Base-by-base conservation (phyloP, 345 rosid genomes). In the Lepidium aucheri region DNA sequence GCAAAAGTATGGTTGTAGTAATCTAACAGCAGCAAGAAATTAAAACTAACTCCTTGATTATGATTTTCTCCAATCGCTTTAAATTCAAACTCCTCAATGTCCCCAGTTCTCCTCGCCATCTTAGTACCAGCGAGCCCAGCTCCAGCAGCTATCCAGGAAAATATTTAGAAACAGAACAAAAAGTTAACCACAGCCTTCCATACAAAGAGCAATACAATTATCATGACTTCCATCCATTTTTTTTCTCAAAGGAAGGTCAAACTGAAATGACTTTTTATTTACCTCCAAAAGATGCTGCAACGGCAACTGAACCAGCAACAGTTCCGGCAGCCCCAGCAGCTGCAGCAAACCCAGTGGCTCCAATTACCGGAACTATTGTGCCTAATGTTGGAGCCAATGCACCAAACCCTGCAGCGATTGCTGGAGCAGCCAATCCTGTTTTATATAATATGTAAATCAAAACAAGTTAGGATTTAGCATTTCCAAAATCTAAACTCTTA, bases 211-310 rank as follows among this genome's bases (percentile, higher is more conserved):
- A 47, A 34, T 18, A 46, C 20, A 34, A 18, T 22, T 17, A 41
- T 32, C 59, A 39, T 9, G 44, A 59, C 12, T 30, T 30, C 14
- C 4, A 40, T 59, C 16, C 22, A 4, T 1, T 2, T 28, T 1
- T 39, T 3, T 61, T 13, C n/a, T 54, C 38, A 7, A 6, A 16
- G 11, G 62, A 36, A 36, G 26, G 57, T 17, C 38, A 62, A 28
- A 63, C 0, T 53, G 16, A 14, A 58, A 20, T 49, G 20, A 38
- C 4, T 36, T 9, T 41, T 35, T 30, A 59, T 50, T 78, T 78
- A 94, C 97, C 99, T 90, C 98, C 98, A 80, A 93, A 93, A 50
- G 98, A 93, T 51, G 97, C 98, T 42, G 96, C 97, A 70, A 93
- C 98, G 58, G 98, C 97, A 85, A 90, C 95, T 73, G 98, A 93